Evolutionary conservation across 768 basidiomycete species (phyloP), one percentile per base, ranked within the genome.

Genomic region (Grammothele lineata): DNA sequence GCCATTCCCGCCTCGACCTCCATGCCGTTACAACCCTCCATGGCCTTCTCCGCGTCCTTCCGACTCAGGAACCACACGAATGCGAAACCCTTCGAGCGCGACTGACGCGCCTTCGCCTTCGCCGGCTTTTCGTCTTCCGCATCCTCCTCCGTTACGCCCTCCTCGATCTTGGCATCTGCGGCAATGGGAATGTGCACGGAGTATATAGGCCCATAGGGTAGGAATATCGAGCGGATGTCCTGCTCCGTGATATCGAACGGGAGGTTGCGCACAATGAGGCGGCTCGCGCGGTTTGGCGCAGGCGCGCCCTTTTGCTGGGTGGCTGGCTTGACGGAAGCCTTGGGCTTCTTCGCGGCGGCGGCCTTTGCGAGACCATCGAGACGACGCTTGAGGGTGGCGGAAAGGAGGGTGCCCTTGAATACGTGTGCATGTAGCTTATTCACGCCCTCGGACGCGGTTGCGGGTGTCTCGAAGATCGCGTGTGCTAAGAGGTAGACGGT

Each of bases 41-140:
- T 72, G 0, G 92, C 93, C 42, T 72, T 71, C 62, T 93, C 87
- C 8, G 92, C 94, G 58, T 93, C 88, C 47, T 84, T 85, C 62
- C 78, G 83, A 59, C 81, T 81, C 54, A 92, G 65, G 80, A 91
- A 92, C 91, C 92, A 95, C 9, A 98, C 83, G 58, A 98, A 97
- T 0, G 92, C 95, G 56, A 95, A 98, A 0, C 94, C 92, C 56
- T 85, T 84, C 35, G 77, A 71, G 24, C 77, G 70, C n/a, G n/a
- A n/a, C n/a, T n/a, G n/a, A n/a, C n/a, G n/a, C n/a, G n/a, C n/a
- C n/a, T n/a, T n/a, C 15, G 8, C 9, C 23, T 32, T 14, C 14
- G 48, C 33, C 15, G 44, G 35, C 38, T 40, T 53, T n/a, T 59
- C 60, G 5, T 63, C 64, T 4, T 63, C 68, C 2, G 63, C 62